phyloP scores from a whole-genome alignment of 176 grass and related monocot genomes.

The Triticum dicoccoides region DNA sequence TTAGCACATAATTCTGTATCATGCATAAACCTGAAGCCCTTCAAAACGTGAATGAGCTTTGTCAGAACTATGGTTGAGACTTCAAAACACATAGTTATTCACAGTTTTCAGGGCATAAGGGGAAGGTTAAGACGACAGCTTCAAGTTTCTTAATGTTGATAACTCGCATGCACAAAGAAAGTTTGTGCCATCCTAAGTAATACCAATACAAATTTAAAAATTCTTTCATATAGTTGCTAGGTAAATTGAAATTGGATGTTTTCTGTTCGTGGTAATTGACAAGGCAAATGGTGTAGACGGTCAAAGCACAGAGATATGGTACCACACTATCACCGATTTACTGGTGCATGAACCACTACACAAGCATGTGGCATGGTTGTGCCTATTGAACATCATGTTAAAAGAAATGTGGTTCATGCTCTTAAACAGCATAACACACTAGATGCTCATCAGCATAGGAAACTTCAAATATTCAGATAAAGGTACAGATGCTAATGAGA shows the following conservation, averaged over 20 bases:
- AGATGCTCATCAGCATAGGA: not conserved
- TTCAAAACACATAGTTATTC: not conserved
- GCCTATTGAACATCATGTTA: slow-evolving; percentile 5
- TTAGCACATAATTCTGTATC: not conserved
- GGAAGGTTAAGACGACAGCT: not conserved
- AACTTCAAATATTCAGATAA: not conserved
- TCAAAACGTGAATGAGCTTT: not conserved
- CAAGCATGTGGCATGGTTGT: not conserved
- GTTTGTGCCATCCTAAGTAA: not conserved
- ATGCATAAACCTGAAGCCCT: not conserved
- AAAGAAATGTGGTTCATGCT: not conserved
- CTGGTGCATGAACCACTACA: not conserved
- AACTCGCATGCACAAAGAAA: not conserved
- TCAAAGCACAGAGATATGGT: not conserved
- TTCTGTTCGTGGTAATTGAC: not conserved
- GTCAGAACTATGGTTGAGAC: not conserved
- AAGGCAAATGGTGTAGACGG: slow-evolving; percentile 2
- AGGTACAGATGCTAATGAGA: slow-evolving; percentile 2
- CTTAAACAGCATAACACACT: not conserved
- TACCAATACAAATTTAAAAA: not conserved
- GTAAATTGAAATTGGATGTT: not conserved
- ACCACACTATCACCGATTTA: not conserved
- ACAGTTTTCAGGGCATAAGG: not conserved
- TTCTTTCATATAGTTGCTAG: not conserved
- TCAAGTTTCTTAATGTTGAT: not conserved